Base-by-base conservation (phyloP, 805 yeast genomes). In the Cyberlindnera mycetangii region DNA sequence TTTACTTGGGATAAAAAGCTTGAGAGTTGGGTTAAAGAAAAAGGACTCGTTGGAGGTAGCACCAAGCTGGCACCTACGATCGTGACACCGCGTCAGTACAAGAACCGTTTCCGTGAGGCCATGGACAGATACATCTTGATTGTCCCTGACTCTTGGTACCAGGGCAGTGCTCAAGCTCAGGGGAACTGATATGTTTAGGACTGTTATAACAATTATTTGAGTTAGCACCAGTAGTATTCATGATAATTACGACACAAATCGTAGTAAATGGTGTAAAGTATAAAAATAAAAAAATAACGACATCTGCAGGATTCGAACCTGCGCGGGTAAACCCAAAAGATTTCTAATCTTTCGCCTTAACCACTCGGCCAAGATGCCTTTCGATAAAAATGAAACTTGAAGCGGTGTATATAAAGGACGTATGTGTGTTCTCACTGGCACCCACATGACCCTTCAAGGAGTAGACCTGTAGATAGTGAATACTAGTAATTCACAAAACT, bases 1-100 rank as follows among this genome's bases (percentile, higher is more conserved):
- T 93, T 92, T 58, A 93, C 99, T 0, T 93, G 99, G 99, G 99
- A 93, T 59, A 93, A 93, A 65, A 93, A 90, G 65, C 78, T 93
- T 21, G 99, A 93, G 62, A 89, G 95, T 62, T 93, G 99, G 99
- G 99, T 93, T 30, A 93, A 93, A 62, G 99, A 95, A 45, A 85
- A 88, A 56, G 90, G 92, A 1, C 70, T 93, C 30, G 96, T 92
- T 34, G 89, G 89, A 5, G 82, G 86, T 1, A 87, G 89, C 31
- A 87, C 89, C 1, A 92, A 87, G 56, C 37, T 46, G 17, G 96
- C 87, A 52, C 99, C 99, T 0, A 93, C 99, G 0, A 96, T 93
- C 24, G 92, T 93, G 8, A 92, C 99, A 0, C 99, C 99, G 2
- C 81, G 89, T 56, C 99, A 93, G 66, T 93, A 93, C 64, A 85